These are phyloP conservation scores for Gastrolobium bilobum DNA, from an alignment of 306 rosid species.

Conservation along the genomic window DNA sequence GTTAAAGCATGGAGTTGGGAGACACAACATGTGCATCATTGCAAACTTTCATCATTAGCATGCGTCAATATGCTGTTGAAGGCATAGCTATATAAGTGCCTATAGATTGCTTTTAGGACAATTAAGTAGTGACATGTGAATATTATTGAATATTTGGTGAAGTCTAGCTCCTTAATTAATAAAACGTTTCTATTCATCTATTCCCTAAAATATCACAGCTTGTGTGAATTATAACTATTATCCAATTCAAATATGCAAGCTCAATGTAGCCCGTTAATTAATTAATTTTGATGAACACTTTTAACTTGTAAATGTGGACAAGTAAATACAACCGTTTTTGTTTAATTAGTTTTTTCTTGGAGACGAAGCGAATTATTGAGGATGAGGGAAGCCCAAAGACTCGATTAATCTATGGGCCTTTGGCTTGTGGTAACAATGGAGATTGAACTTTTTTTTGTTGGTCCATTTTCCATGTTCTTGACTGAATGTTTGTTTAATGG, in stretches of 20 bases:
- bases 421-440: too few relatives aligned
- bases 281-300: background rate
- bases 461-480: too few relatives aligned
- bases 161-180: background rate
- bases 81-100: constrained; percentile 45
- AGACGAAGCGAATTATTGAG: background rate
- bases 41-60: constrained; percentile 47
- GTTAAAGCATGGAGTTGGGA: constrained; percentile 41
- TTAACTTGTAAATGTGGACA: background rate
- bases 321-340: too few relatives aligned
- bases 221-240: background rate
- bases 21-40: constrained; percentile 54
- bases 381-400: background rate
- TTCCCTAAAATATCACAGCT: background rate
- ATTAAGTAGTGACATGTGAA: constrained; percentile 43
- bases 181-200: background rate
- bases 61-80: constrained; percentile 41
- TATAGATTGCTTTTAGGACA: constrained; percentile 43
- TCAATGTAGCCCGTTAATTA: background rate
- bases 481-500: too few relatives aligned
- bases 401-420: background rate
- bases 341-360: background rate
- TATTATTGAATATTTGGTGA: background rate
- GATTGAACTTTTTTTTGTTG: too few relatives aligned
- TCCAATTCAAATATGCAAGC: background rate